A percentile compares a stretch with the other conserved stretches of the same genome.
These are phyloP conservation scores for Schizothecium vesticola DNA, from an alignment of 495 filamentous ascomycete species.

Conservation along the genomic window DNA sequence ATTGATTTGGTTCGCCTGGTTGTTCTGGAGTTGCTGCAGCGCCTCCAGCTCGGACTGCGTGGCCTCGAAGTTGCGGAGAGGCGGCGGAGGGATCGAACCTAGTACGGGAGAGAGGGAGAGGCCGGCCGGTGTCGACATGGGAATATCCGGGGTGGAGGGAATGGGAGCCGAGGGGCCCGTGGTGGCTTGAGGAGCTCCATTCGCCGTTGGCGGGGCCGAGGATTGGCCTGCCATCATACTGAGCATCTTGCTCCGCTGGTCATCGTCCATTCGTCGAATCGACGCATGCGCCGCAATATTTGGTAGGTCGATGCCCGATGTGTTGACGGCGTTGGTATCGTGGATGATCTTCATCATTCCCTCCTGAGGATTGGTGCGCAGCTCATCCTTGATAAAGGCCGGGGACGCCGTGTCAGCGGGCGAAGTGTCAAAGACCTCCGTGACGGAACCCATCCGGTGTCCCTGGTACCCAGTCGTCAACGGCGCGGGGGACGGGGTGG, in stretches of 20 bases:
- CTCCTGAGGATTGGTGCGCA: slow-evolving; percentile 51
- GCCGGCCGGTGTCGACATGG: slow-evolving; percentile 21
- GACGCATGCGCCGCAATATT: slow-evolving; percentile 61
- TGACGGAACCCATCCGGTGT: slow-evolving; percentile 40
- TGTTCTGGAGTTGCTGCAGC: slow-evolving; percentile 63
- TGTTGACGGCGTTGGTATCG: slow-evolving; percentile 61
- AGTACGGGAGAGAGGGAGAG: slow-evolving; percentile 37
- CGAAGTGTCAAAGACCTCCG: slow-evolving; percentile 43
- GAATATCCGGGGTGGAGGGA: slow-evolving; percentile 21
- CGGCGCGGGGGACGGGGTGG: slow-evolving; percentile 23
- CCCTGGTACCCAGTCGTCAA: slow-evolving; percentile 19
- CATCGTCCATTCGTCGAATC: slow-evolving; percentile 56
- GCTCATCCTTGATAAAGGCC: slow-evolving; percentile 41
- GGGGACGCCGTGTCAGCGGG: slow-evolving; percentile 35
- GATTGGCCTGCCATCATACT: slow-evolving; percentile 59
- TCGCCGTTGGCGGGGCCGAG: slow-evolving; percentile 3
- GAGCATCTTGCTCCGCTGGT: slow-evolving; percentile 75
- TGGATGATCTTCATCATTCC: slow-evolving; percentile 88
- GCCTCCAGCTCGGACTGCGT: slow-evolving; percentile 69
- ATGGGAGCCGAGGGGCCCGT: slow-evolving; percentile 7
- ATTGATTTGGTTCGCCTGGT: slow-evolving; percentile 67
- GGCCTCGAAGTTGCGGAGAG: slow-evolving; percentile 56
- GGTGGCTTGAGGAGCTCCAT: slow-evolving; percentile 1
- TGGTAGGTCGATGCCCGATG: slow-evolving; percentile 59
- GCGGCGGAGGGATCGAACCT: slow-evolving; percentile 49